A percentile compares a stretch with the other conserved stretches of the same genome.
Conservation (phyloP, 1,139 yeast genomes). For the Sugiyamaella sp. region DNA sequence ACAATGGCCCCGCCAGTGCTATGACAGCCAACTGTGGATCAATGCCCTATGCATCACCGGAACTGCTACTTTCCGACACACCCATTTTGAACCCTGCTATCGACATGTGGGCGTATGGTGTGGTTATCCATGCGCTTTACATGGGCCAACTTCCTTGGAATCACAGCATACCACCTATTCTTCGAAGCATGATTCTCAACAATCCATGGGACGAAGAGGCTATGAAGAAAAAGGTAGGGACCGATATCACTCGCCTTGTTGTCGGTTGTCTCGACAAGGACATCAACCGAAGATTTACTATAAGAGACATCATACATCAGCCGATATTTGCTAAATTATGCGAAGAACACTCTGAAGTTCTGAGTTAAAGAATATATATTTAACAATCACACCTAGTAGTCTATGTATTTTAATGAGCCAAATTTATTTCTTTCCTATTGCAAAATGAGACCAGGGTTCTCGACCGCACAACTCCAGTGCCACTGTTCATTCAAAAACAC, state of each 20-base stretch:
- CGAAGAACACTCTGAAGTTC: conserved; percentile 7
- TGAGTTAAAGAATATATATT: background rate
- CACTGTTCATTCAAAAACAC: too few species aligned
- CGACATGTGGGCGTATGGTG: conserved; percentile 93
- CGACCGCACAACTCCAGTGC: too few species aligned
- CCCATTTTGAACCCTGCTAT: conserved; percentile 73
- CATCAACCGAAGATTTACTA: conserved; percentile 54
- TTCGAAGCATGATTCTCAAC: conserved; percentile 70
- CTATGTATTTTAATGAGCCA: background rate
- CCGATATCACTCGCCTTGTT: conserved; percentile 52
- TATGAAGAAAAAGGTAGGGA: conserved; percentile 38
- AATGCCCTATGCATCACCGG: conserved; percentile 91
- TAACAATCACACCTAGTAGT: background rate
- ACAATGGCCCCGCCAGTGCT: conserved; percentile 13
- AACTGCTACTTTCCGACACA: conserved; percentile 65
- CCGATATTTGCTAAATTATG: conserved; percentile 12
- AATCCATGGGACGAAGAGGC: conserved; percentile 60
- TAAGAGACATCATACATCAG: conserved; percentile 41
- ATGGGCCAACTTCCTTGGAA: conserved; percentile 80
- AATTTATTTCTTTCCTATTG: background rate
- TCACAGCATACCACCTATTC: conserved; percentile 77
- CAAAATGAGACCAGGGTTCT: too few species aligned
- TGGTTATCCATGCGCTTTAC: conserved; percentile 69
- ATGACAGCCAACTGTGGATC: conserved; percentile 63
- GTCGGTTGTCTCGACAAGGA: conserved; percentile 59